phyloP scores from a whole-genome alignment of 179 eudicot genomes.

The Monotropa hypopitys region DNA sequence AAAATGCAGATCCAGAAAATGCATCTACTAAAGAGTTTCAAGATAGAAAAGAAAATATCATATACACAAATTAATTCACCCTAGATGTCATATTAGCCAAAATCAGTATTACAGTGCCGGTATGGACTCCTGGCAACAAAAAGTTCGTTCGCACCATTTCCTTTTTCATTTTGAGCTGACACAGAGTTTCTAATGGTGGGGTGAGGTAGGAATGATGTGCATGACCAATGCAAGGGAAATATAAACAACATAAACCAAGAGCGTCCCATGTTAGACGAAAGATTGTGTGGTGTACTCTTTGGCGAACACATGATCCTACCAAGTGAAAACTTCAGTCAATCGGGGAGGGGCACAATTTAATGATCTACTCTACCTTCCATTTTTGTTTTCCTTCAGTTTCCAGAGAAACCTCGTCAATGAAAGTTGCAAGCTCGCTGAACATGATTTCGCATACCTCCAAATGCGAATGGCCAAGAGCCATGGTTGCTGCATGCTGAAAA shows the following conservation, averaged over 20 bases:
- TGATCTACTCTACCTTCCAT: constrained; percentile 73
- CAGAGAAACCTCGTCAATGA: constrained; percentile 73
- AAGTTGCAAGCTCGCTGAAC: constrained; percentile 87
- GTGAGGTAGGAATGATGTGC: background rate
- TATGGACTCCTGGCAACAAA: background rate
- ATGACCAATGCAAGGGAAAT: background rate
- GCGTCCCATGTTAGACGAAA: background rate
- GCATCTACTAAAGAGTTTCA: background rate
- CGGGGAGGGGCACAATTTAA: background rate
- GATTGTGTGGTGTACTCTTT: background rate
- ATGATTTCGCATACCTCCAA: constrained; percentile 82
- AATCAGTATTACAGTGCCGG: background rate
- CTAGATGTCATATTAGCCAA: background rate
- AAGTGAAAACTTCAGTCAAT: background rate
- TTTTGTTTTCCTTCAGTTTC: constrained; percentile 96
- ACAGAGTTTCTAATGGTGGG: background rate
- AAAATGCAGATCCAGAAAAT: background rate
- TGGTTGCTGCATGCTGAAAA: constrained; percentile 82
- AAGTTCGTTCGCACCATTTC: background rate
- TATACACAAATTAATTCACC: background rate
- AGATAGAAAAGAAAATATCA: background rate
- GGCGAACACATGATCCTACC: background rate
- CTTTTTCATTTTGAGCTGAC: background rate
- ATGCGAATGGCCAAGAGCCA: constrained; percentile 98
- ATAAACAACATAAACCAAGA: background rate